Conservation (phyloP, 805 yeast species). For the Hanseniaspora lindneri region DNA sequence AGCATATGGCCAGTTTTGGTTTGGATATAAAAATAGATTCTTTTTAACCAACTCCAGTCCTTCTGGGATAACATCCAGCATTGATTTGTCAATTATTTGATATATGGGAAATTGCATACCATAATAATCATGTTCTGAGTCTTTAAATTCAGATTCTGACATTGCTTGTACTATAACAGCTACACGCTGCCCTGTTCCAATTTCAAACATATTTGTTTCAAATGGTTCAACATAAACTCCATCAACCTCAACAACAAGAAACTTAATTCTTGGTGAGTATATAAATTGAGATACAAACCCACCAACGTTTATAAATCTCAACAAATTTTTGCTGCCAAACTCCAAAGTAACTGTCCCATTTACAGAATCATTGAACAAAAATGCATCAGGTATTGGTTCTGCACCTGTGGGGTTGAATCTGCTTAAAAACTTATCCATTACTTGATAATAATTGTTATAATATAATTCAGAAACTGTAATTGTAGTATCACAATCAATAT, state of each 20-base stretch:
- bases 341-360: constrained; percentile 45
- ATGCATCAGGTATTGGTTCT: constrained; percentile 64
- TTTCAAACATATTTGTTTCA: constrained; percentile 42
- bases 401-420: constrained; percentile 76
- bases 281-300: constrained; percentile 64
- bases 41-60: constrained; percentile 46
- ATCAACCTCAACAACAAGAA: constrained; percentile 62
- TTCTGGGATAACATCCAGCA: constrained; percentile 59
- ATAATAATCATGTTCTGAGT: constrained; percentile 27
- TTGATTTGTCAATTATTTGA: constrained; percentile 48
- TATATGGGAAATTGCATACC: constrained; percentile 39
- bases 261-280: constrained; percentile 56
- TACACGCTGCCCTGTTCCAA: constrained; percentile 75
- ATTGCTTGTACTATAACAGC: constrained; percentile 56
- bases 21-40: constrained; percentile 41
- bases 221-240: constrained; percentile 56
- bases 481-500: constrained; percentile 50
- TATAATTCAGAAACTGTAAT: constrained; percentile 54
- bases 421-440: constrained; percentile 40
- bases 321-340: constrained; percentile 49
- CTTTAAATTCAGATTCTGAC: constrained; percentile 19
- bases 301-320: constrained; percentile 57
- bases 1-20: constrained; percentile 23
- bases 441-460: constrained; percentile 40
- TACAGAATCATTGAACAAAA: constrained; percentile 53